phyloP scores from a whole-genome alignment of 192 early-diverging fungal species.

The Rhizophagus sp. region DNA sequence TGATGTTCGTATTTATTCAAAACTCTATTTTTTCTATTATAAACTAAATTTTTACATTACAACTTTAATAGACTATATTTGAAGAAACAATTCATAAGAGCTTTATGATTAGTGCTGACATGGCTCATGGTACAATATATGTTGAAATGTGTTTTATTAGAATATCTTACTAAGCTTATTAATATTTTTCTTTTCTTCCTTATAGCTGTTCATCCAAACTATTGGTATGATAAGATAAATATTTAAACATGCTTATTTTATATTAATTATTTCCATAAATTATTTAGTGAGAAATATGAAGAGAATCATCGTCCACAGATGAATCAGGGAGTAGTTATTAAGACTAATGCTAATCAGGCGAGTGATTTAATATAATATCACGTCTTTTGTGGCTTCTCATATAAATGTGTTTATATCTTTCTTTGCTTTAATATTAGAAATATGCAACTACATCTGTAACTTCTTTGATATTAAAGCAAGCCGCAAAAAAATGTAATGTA shows the following conservation, averaged over 20 bases:
- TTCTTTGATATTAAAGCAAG: constrained; percentile 70
- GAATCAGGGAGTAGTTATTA: constrained; percentile 95
- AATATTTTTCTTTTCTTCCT: neutral
- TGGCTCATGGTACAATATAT: constrained; percentile 69
- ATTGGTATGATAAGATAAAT: constrained; percentile 32
- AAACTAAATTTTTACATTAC: too few species aligned
- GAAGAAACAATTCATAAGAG: constrained; percentile 84
- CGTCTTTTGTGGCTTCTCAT: too few species aligned
- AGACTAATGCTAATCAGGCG: constrained; percentile 92
- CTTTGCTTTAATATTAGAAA: constrained; percentile 48
- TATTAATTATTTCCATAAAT: neutral
- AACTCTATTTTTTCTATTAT: neutral
- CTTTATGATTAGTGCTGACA: constrained; percentile 87
- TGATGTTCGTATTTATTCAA: too few species aligned
- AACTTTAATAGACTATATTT: constrained; percentile 59
- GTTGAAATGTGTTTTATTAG: neutral
- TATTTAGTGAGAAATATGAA: constrained; percentile 81
- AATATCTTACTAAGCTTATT: neutral
- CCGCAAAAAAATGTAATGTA: constrained; percentile 75
- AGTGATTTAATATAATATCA: neutral
- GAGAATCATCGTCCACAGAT: constrained; percentile 88
- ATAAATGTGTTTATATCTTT: neutral
- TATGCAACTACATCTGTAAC: constrained; percentile 80
- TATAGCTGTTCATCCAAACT: constrained; percentile 65
- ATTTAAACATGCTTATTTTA: neutral